Base-by-base conservation (phyloP, 2,329 filamentous ascomycete species). In the Trichoderma brevicompactum region DNA sequence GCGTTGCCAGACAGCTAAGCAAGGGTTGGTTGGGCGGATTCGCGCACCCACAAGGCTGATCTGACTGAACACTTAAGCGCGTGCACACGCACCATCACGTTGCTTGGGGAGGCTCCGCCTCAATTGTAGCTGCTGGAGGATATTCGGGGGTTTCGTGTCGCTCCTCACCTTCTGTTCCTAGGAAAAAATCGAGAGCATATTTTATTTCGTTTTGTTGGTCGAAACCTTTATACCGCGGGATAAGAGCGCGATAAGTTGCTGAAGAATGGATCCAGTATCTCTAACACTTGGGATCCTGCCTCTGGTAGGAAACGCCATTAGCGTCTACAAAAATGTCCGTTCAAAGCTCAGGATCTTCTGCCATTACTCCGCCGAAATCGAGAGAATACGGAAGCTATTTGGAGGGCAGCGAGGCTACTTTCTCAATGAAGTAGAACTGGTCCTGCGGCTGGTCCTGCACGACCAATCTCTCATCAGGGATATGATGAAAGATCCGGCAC, bases 361-460 rank as follows among this genome's bases (percentile, higher is more conserved):
- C 23, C 56, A 60, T 10, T 60, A 60, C 13, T 60, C 56, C 3
- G 19, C 56, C 19, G 56, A 60, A 50, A 36, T 60, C 10, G 56
- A 49, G 23, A 50, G 56, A 17, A 60, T 60, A 50, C 44, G 19
- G 9, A 60, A 50, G n/a, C 2, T 28, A n/a, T 60, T 60, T 50
- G 36, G 44, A 9, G 34, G 13, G 5, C 56, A 60, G 19, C 19
- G 44, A n/a, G 56, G 48, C 32, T 60, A 28, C 7, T 60, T 60
- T 2, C 44, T 50, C 34, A 60, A 60, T 15, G 56, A 60, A 38
- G 15, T 60, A 1, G 44, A 60, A 23, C 15, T 60, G 13, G 44
- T 60, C 5, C 19, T 60, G 5, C 13, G 56, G 44, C 44, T 60
- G 7, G 34, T 50, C 19, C 2, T 50, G 7, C 13, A 32, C 1